A percentile compares a stretch with the other conserved stretches of the same genome.
Evolutionary conservation across 1,139 yeast species (phyloP).

Genomic region (Pichia sp.): DNA sequence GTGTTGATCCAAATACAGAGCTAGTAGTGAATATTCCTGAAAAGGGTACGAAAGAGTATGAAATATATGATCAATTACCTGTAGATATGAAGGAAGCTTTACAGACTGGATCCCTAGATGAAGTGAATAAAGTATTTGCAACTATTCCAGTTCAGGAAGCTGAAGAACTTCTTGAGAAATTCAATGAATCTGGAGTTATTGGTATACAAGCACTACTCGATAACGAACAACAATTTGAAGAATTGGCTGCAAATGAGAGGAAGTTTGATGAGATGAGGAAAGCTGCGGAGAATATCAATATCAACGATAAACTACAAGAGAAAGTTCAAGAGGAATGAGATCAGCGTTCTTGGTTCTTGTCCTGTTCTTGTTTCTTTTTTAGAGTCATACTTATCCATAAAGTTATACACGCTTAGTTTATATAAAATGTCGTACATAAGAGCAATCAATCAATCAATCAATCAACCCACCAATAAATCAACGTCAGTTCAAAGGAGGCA

Average conservation of each 20-base stretch:
- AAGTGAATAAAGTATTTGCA: slow-evolving; percentile 78
- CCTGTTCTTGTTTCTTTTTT: no score
- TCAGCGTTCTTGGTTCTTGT: no score
- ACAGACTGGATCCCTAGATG: slow-evolving; percentile 62
- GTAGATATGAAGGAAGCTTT: slow-evolving; percentile 66
- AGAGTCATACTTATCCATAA: no score
- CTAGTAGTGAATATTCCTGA: slow-evolving; percentile 66
- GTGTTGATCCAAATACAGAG: slow-evolving; percentile 79
- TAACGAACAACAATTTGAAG: slow-evolving; percentile 61
- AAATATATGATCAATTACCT: slow-evolving; percentile 52
- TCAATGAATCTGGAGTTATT: slow-evolving; percentile 78
- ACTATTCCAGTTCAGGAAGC: slow-evolving; percentile 73
- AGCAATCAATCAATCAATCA: no score
- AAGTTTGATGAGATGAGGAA: slow-evolving; percentile 13
- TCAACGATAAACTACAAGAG: no score
- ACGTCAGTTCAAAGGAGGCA: slow-evolving; percentile 47
- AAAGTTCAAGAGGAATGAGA: no score
- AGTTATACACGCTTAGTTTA: no score
- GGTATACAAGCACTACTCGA: slow-evolving; percentile 73
- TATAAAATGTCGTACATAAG: no score
- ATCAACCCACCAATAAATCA: no score
- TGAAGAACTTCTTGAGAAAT: slow-evolving; percentile 62
- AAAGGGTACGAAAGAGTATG: slow-evolving; percentile 45
- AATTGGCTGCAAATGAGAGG: slow-evolving; percentile 39
- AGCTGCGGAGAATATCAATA: slow-evolving; percentile 12